phyloP scores from a whole-genome alignment of 345 rosid species.

The Pistacia integerrima region DNA sequence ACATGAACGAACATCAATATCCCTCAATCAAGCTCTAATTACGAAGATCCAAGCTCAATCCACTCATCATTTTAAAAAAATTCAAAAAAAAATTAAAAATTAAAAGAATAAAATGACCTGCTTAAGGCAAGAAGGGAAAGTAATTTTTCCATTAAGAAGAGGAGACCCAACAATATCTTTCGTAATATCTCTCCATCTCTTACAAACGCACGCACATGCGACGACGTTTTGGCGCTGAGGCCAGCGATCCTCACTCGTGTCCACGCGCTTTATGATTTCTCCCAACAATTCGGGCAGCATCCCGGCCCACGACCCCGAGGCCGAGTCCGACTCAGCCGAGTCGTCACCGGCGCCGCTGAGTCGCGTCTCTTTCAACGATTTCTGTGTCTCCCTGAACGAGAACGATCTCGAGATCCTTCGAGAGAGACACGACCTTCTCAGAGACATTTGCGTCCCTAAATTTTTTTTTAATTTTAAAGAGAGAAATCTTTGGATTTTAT shows the following conservation, averaged over 20 bases:
- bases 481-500: slow-evolving; percentile 20
- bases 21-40: background rate
- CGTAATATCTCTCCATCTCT: slow-evolving; percentile 79
- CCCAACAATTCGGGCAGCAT: slow-evolving; percentile 78
- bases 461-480: background rate
- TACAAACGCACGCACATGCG: slow-evolving; percentile 78
- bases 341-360: slow-evolving; percentile 14
- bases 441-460: slow-evolving; percentile 42
- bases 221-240: slow-evolving; percentile 73
- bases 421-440: slow-evolving; percentile 54
- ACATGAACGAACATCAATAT: background rate
- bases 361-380: slow-evolving; percentile 5
- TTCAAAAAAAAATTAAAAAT: background rate
- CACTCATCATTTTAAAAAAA: background rate
- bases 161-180: slow-evolving; percentile 60
- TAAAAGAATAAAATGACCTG: slow-evolving; percentile 39
- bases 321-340: slow-evolving; percentile 14
- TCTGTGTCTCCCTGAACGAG: slow-evolving; percentile 41
- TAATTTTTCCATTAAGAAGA: slow-evolving; percentile 50
- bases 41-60: background rate
- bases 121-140: slow-evolving; percentile 92
- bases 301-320: slow-evolving; percentile 60
- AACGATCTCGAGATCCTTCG: slow-evolving; percentile 65
- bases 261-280: slow-evolving; percentile 83
- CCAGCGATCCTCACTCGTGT: slow-evolving; percentile 72